Evolutionary conservation across 106 monocot genomes (phyloP), one percentile per base, ranked within the genome.

Genomic region (Ottelia alismoides): DNA sequence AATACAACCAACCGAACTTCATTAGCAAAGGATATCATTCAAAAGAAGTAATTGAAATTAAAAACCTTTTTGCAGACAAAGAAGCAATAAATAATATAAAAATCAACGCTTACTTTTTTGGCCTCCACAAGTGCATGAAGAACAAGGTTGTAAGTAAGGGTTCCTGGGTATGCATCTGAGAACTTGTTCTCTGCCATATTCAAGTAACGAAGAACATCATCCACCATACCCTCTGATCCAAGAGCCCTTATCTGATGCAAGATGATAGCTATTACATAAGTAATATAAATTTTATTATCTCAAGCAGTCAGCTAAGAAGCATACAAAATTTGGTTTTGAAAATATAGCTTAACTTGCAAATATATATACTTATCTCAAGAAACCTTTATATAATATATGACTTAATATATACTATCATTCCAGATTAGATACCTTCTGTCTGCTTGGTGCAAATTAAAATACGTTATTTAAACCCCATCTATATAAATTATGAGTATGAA

Each of bases 181-280:
- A 76, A 62, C 53, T 68, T 65, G 30, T 56, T 77, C 32, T 82
- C 85, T 49, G 85, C 79, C 32, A 70, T 43, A 51, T 72, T 53
- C 47, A 98, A 52, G 68, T 75, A 83, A 31, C 61, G 75, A 22
- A 98, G 70, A 77, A 98, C 77, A 45, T 82, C 79, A 10, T 68
- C 44, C 70, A 77, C 70, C 98, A 98, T 98, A 28, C 98, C 90
- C 52, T 98, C 98, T 49, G 71, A 67, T 72, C 85, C 98, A 70
- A 98, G 63, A 52, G 79, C 85, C 76, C 76, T 72, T 57, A 98
- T 82, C 96, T 98, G 81, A 16, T n/a, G n/a, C n/a, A n/a, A n/a
- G n/a, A n/a, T n/a, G n/a, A n/a, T n/a, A n/a, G n/a, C n/a, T n/a
- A n/a, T n/a, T n/a, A n/a, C n/a, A n/a, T n/a, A n/a, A n/a, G n/a